Evolutionary conservation across 768 basidiomycete genomes (phyloP).

Genomic region (Multifurca ochricompacta): DNA sequence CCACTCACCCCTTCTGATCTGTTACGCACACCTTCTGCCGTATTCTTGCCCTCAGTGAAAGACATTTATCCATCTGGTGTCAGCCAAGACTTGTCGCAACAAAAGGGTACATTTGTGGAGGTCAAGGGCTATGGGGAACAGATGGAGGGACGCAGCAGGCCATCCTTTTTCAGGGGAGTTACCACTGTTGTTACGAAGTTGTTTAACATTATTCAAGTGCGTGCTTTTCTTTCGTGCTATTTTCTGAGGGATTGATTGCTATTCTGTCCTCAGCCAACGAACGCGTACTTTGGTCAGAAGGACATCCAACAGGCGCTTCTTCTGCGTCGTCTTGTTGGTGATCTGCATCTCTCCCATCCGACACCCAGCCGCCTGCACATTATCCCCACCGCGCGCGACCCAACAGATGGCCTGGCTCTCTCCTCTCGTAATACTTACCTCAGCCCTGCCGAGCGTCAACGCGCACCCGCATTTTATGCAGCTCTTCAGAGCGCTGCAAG

Average conservation of each 20-base stretch:
- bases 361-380: conserved; percentile 69
- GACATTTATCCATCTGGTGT: conserved; percentile 96
- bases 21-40: conserved; percentile 45
- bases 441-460: conserved; percentile 46
- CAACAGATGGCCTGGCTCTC: conserved; percentile 63
- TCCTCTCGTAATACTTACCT: conserved; percentile 91
- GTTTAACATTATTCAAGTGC: conserved; percentile 84
- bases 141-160: conserved; percentile 86
- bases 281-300: conserved; percentile 95
- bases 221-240: conserved; percentile 20
- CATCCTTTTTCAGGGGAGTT: conserved; percentile 92
- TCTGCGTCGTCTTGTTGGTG: conserved; percentile 66
- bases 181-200: conserved; percentile 93
- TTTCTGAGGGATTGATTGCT: background rate
- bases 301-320: conserved; percentile 95
- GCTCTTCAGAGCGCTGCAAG: conserved; percentile 55
- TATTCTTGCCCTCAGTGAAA: conserved; percentile 70
- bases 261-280: conserved; percentile 57
- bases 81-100: conserved; percentile 59
- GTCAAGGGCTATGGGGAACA: conserved; percentile 86
- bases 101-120: conserved; percentile 86
- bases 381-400: conserved; percentile 73
- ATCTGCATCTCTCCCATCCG: conserved; percentile 78
- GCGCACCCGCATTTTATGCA: conserved; percentile 52
- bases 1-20: conserved; percentile 14